Conservation (phyloP, 768 basidiomycete genomes). For the Tulasnella calospora region DNA sequence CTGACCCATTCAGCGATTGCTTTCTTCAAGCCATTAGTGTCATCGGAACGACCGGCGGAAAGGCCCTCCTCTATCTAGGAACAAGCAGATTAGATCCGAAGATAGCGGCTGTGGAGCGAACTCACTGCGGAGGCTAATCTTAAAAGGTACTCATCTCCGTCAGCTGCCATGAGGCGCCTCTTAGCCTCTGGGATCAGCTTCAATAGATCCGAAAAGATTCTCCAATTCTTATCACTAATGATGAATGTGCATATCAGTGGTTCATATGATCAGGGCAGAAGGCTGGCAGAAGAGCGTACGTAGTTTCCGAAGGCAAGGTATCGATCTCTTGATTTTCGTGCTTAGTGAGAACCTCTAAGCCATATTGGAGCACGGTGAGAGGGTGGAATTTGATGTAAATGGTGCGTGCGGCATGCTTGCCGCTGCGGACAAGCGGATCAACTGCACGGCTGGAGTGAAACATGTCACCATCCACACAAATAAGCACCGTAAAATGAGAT, state of each 20-base stretch:
- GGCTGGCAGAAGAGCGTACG: not conserved
- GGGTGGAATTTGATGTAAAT: not conserved
- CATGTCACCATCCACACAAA: too few species aligned
- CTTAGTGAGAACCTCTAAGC: not conserved
- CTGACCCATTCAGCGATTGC: not conserved
- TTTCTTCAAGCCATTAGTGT: not conserved
- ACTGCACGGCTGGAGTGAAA: not conserved
- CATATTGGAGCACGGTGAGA: not conserved
- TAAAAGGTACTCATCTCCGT: not conserved
- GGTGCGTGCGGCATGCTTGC: not conserved
- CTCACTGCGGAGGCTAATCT: not conserved
- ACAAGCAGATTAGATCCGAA: not conserved
- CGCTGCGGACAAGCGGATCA: not conserved
- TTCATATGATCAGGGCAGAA: too few species aligned
- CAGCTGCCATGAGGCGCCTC: not conserved
- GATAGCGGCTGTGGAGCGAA: not conserved
- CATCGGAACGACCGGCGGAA: not conserved
- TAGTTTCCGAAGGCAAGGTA: not conserved
- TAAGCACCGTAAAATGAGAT: too few species aligned
- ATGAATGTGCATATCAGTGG: not conserved
- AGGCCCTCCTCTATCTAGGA: not conserved
- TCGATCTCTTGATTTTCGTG: not conserved
- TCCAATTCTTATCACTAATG: not conserved
- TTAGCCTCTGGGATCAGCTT: not conserved
- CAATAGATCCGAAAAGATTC: not conserved